A percentile compares a stretch with the other conserved stretches of the same genome.
phyloP scores from a whole-genome alignment of 1,284 basidiomycete genomes.

The Ganoderma resinaceum region DNA sequence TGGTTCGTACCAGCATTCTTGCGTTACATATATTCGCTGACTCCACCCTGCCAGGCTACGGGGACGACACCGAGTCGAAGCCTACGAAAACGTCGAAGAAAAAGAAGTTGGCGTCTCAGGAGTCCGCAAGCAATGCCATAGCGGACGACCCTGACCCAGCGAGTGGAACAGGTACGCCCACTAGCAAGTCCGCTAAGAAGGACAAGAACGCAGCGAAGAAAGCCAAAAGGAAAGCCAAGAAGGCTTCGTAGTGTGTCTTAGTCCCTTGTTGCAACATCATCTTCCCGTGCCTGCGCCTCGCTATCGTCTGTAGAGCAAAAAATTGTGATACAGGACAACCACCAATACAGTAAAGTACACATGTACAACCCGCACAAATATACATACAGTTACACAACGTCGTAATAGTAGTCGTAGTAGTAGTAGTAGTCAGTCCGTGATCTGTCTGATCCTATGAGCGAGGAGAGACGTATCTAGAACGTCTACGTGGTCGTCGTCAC shows the following conservation, averaged over 20 bases:
- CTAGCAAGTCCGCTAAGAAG: constrained; percentile 24
- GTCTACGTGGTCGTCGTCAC: constrained; percentile 11
- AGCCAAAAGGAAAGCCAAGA: constrained; percentile 37
- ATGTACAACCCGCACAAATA: constrained; percentile 14
- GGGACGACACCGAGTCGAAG: constrained; percentile 29
- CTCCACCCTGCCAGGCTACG: constrained; percentile 39
- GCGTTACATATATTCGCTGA: constrained; percentile 1
- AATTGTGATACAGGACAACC: background rate
- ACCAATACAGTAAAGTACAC: constrained; percentile 14
- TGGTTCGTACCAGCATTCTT: constrained; percentile 49
- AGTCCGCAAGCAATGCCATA: constrained; percentile 19
- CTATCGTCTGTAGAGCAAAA: background rate
- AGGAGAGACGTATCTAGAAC: constrained; percentile 13
- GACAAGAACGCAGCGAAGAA: constrained; percentile 28
- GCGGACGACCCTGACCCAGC: constrained; percentile 9
- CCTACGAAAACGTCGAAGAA: constrained; percentile 24
- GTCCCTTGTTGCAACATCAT: background rate
- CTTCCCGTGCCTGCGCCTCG: background rate
- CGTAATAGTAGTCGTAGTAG: background rate
- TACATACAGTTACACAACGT: constrained; percentile 22
- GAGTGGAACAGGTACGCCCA: constrained; percentile 22
- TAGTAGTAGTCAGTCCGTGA: constrained; percentile 9
- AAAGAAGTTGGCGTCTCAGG: constrained; percentile 16
- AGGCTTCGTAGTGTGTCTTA: constrained; percentile 17
- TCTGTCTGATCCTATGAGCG: constrained; percentile 18